Percentiles rank a stretch among this genome's conserved stretches.
Evolutionary conservation across 306 rosid species (phyloP).

Genomic region (Cucumis cinereus): DNA sequence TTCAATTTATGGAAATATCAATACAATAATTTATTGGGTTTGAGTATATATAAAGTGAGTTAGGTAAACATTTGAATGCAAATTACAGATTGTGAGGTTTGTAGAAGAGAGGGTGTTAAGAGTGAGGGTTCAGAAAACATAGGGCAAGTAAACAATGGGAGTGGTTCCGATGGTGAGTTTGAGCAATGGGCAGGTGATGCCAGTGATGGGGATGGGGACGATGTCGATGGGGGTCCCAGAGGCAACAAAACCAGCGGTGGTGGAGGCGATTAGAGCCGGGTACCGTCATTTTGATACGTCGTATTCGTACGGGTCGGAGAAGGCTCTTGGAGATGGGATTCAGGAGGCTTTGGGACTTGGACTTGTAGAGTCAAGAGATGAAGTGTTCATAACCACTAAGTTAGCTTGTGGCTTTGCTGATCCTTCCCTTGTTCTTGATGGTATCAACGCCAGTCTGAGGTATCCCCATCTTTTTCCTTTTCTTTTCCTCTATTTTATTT

Average conservation of each 20-base stretch:
- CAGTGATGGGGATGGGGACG: constrained; percentile 19
- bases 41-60: neutral
- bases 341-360: constrained; percentile 7
- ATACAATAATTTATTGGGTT: neutral
- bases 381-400: constrained; percentile 17
- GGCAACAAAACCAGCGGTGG: neutral
- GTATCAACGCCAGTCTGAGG: constrained; percentile 12
- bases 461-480: neutral
- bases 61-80: neutral
- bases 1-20: neutral
- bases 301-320: constrained; percentile 9
- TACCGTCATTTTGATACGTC: constrained; percentile 23
- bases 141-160: neutral
- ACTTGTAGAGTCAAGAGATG: constrained; percentile 9
- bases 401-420: constrained; percentile 6
- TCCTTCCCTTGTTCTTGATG: constrained; percentile 11
- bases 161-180: neutral
- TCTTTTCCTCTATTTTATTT: neutral
- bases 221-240: neutral
- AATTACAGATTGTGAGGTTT: neutral
- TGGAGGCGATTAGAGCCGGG: constrained; percentile 17
- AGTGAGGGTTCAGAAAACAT: neutral
- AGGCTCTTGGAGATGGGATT: constrained; percentile 13
- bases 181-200: constrained; percentile 1
- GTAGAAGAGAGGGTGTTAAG: neutral